These are phyloP conservation scores for Clavariopsis aquatica DNA, from an alignment of 495 filamentous ascomycete species.

Conservation along the genomic window DNA sequence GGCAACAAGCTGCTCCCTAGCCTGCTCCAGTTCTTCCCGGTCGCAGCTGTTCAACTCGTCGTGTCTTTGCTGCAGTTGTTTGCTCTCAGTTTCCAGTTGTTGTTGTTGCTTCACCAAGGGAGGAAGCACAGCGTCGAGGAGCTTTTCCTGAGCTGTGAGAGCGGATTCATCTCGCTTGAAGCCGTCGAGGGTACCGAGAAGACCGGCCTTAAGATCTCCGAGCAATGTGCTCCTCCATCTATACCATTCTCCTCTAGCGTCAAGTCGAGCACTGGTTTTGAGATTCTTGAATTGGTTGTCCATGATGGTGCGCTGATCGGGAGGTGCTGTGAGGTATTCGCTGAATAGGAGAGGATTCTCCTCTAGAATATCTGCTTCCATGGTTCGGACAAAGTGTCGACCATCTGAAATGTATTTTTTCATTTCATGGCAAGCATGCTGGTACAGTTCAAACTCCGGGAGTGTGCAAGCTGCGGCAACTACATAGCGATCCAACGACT, in stretches of 20 bases:
- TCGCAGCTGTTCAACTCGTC: slow-evolving; percentile 78
- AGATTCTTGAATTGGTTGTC: slow-evolving; percentile 96
- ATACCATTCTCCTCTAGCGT: slow-evolving; percentile 96
- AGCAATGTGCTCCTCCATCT: slow-evolving; percentile 94
- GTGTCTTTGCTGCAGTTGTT: slow-evolving; percentile 65
- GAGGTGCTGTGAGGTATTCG: slow-evolving; percentile 84
- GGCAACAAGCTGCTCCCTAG: slow-evolving; percentile 62
- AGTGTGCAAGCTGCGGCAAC: slow-evolving; percentile 87
- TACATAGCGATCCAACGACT: slow-evolving; percentile 70
- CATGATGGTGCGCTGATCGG: slow-evolving; percentile 81
- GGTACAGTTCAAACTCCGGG: slow-evolving; percentile 89
- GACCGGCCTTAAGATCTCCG: slow-evolving; percentile 74
- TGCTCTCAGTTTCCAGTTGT: slow-evolving; percentile 60
- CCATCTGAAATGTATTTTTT: slow-evolving; percentile 95
- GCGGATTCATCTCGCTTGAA: slow-evolving; percentile 73
- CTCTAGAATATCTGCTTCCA: slow-evolving; percentile 80
- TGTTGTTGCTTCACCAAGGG: slow-evolving; percentile 59
- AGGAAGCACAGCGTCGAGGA: slow-evolving; percentile 67
- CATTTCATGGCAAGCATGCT: slow-evolving; percentile 90
- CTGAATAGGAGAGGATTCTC: slow-evolving; percentile 89
- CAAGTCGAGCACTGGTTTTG: slow-evolving; percentile 83
- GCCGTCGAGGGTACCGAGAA: slow-evolving; percentile 70
- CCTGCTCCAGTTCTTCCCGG: slow-evolving; percentile 69
- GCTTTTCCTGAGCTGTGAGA: slow-evolving; percentile 65
- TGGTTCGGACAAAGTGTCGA: slow-evolving; percentile 78